Evolutionary conservation across 139 green algal genomes (phyloP), one percentile per base, ranked within the genome.

Genomic region (Auxenochlorella protothecoides): DNA sequence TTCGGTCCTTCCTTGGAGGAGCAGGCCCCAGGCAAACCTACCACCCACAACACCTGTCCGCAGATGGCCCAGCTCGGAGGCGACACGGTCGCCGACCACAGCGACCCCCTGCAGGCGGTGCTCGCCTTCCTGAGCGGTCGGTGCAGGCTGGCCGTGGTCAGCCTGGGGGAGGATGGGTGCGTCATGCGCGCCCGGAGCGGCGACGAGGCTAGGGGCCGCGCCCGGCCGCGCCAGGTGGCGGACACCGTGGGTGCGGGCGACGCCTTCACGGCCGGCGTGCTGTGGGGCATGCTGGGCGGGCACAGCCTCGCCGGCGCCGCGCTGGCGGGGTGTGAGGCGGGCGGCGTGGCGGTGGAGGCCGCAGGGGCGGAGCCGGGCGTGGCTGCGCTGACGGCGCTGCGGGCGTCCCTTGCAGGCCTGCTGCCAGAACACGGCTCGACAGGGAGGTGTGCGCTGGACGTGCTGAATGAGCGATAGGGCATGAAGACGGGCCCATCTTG

Each of bases 191-290:
- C 57, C 9, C 9, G 10, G 11, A 11, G 10, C 9, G 57, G 57
- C 57, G 57, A 62, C 9, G 9, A 10, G 9, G 57, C 57, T 2
- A 68, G 61, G 55, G 69, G 53, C 53, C 51, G 59, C 13, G 5
- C 12, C 14, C 68, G 59, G 53, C 54, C 69, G 61, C 57, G 63
- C 53, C n/a, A 73, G n/a, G 84, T 92, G 3, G 79, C 86, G 10
- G 91, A 96, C 81, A 95, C 91, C 3, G 82, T 92, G 9, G 89
- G 91, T 2, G 91, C 88, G 6, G 86, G 85, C 0, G 91, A 96
- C 77, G 80, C 74, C 69, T 96, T 94, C 79, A 86, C 84, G 10
- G 79, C 81, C 4, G 90, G 85, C 15, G 93, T 92, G 68, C 76
- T 96, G 52, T 77, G 79, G 16, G 87, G 81, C 7, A 84, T 79